Conservation (phyloP, 2,329 filamentous ascomycete species). For the Onygena corvina region DNA sequence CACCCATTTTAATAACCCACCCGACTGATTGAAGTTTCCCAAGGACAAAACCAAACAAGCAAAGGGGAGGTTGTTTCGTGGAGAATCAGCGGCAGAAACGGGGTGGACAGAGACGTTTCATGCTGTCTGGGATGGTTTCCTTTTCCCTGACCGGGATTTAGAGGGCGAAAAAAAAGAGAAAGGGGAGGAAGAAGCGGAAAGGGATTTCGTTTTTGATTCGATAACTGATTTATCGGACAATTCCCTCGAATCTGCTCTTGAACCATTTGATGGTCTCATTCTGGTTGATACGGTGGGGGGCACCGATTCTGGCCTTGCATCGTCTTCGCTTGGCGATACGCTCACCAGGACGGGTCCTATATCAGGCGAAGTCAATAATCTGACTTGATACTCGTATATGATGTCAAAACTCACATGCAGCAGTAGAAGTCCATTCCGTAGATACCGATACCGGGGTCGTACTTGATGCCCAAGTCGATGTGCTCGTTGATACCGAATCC, state of each 20-base stretch:
- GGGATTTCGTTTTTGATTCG: slow-evolving; percentile 2
- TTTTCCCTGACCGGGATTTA: slow-evolving; percentile 7
- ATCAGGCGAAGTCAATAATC: not conserved
- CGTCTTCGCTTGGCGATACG: slow-evolving; percentile 92
- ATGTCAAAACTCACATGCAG: slow-evolving; percentile 63
- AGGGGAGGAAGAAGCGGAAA: not conserved
- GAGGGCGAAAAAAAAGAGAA: not conserved
- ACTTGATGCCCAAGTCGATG: slow-evolving; percentile 99
- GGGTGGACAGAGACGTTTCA: not conserved
- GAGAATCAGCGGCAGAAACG: not conserved
- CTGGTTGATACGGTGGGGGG: slow-evolving; percentile 85
- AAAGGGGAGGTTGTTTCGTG: not conserved
- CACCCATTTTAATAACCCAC: not conserved
- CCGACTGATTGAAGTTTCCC: not conserved
- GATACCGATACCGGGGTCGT: slow-evolving; percentile 95
- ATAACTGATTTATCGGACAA: slow-evolving; percentile 68
- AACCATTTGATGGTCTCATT: slow-evolving; percentile 97
- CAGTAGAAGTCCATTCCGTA: slow-evolving; percentile 99
- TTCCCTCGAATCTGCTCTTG: slow-evolving; percentile 92
- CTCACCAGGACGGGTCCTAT: slow-evolving; percentile 87
- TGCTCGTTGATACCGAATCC: slow-evolving; percentile 99
- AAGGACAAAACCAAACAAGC: not conserved
- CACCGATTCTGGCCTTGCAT: slow-evolving; percentile 72
- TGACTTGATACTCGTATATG: not conserved
- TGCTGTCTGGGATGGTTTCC: not conserved